These are phyloP conservation scores for Fusarium devonianum DNA, from an alignment of 2,329 filamentous ascomycete species.

Conservation along the genomic window DNA sequence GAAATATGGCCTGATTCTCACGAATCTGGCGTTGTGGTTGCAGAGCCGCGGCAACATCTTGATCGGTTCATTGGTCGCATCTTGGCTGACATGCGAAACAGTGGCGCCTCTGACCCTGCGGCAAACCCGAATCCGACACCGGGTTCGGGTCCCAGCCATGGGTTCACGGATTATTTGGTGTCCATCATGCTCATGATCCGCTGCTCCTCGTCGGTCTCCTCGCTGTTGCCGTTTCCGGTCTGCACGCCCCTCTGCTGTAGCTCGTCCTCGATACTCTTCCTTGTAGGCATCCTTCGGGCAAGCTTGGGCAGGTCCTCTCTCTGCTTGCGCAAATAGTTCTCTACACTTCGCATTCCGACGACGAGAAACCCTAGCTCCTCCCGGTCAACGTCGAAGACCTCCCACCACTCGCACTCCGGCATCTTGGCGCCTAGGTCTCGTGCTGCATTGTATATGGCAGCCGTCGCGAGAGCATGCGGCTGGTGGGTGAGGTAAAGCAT, in stretches of 20 bases:
- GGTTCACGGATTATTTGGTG: conserved; percentile 34
- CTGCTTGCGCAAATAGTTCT: conserved; percentile 71
- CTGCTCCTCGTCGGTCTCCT: conserved; percentile 50
- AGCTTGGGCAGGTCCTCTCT: conserved; percentile 61
- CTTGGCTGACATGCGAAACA: conserved; percentile 23
- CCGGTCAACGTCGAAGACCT: conserved; percentile 94
- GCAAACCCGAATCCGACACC: conserved; percentile 19
- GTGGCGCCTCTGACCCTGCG: conserved; percentile 10
- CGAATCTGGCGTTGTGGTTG: conserved; percentile 5
- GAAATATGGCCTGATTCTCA: conserved; percentile 35
- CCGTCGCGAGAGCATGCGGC: conserved; percentile 82
- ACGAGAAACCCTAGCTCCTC: conserved; percentile 95
- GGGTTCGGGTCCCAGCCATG: conserved; percentile 1
- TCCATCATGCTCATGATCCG: conserved; percentile 54
- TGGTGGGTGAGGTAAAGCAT: conserved; percentile 92
- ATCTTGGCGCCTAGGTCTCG: conserved; percentile 78
- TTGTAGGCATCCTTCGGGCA: conserved; percentile 61
- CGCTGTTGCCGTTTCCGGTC: conserved; percentile 36
- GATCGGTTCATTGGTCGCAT: conserved; percentile 24
- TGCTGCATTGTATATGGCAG: conserved; percentile 89
- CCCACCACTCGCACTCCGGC: conserved; percentile 92
- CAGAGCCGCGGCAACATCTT: conserved; percentile 7
- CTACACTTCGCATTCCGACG: conserved; percentile 81
- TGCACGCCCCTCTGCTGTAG: conserved; percentile 60
- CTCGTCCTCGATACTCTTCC: conserved; percentile 65